phyloP scores from a whole-genome alignment of 345 rosid genomes.

The Arabidopsis suecica region DNA sequence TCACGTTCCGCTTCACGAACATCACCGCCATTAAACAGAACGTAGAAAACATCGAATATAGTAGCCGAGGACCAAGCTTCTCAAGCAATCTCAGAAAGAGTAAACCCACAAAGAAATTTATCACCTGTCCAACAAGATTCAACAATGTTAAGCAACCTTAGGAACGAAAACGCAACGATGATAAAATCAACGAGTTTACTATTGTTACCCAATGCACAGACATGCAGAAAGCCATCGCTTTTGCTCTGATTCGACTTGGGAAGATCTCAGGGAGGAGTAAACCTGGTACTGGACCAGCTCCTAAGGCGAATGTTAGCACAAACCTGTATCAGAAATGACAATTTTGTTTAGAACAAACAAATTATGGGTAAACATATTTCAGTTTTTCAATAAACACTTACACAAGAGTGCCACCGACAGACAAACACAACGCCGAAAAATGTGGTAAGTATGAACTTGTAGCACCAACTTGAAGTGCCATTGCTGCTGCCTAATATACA shows the following conservation, averaged over 20 bases:
- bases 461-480: conserved; percentile 82
- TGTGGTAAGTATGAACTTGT: conserved; percentile 56
- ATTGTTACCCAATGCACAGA: conserved; percentile 94
- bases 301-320: conserved; percentile 86
- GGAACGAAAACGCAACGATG: neutral
- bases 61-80: conserved; percentile 75
- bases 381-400: conserved; percentile 49
- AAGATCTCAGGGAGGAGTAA: conserved; percentile 96
- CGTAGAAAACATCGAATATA: conserved; percentile 78
- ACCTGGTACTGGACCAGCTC: conserved; percentile 99
- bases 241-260: conserved; percentile 88
- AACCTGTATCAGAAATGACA: conserved; percentile 57
- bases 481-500: conserved; percentile 74
- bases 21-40: conserved; percentile 83
- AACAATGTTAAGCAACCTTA: conserved; percentile 4
- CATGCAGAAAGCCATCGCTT: conserved; percentile 96
- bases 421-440: conserved; percentile 62
- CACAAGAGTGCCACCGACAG: conserved; percentile 92
- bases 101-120: conserved; percentile 96
- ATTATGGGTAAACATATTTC: neutral
- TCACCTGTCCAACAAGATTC: conserved; percentile 57
- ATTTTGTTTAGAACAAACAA: neutral
- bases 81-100: conserved; percentile 84
- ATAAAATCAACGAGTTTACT: neutral
- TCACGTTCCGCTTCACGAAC: conserved; percentile 80